Evolutionary conservation across 2,329 filamentous ascomycete genomes (phyloP).

Genomic region (Sporothrix curviconia): DNA sequence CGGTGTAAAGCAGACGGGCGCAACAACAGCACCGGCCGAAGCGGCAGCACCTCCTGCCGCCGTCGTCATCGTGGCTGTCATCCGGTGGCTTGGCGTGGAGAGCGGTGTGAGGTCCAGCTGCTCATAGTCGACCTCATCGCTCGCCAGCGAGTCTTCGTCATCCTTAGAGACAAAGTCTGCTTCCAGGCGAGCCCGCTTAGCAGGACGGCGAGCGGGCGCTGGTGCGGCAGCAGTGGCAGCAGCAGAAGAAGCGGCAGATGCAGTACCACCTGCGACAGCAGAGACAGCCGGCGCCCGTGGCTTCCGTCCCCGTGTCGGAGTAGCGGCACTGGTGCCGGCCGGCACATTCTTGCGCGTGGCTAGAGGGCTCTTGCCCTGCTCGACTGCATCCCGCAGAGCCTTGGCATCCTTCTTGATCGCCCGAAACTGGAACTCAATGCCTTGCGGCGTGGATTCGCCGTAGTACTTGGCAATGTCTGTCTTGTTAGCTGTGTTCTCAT

Average conservation of each 20-base stretch:
- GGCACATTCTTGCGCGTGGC: conserved; percentile 24
- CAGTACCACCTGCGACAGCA: background rate
- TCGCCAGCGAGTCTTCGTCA: conserved; percentile 22
- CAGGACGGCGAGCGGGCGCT: background rate
- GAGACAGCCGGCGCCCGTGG: background rate
- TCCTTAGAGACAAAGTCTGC: conserved; percentile 14
- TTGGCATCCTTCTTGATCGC: conserved; percentile 48
- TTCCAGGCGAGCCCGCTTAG: background rate
- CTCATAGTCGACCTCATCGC: conserved; percentile 26
- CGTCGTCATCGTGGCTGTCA: background rate
- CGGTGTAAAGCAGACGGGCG: background rate
- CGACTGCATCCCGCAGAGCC: conserved; percentile 38
- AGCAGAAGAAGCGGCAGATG: background rate
- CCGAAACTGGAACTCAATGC: conserved; percentile 57
- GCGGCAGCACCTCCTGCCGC: background rate
- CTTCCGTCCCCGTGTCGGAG: conserved; percentile 15
- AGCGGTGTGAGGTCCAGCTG: conserved; percentile 23
- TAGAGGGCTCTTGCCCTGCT: conserved; percentile 40
- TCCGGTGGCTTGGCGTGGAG: conserved; percentile 13
- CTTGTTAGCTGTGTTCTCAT: background rate
- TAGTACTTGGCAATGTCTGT: conserved; percentile 55
- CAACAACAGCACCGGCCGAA: background rate
- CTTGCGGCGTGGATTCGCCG: conserved; percentile 50
- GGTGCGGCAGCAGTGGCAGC: background rate
- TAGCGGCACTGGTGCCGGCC: conserved; percentile 20